Evolutionary conservation across 768 basidiomycete species (phyloP).

Genomic region (Naganishia onofrii): DNA sequence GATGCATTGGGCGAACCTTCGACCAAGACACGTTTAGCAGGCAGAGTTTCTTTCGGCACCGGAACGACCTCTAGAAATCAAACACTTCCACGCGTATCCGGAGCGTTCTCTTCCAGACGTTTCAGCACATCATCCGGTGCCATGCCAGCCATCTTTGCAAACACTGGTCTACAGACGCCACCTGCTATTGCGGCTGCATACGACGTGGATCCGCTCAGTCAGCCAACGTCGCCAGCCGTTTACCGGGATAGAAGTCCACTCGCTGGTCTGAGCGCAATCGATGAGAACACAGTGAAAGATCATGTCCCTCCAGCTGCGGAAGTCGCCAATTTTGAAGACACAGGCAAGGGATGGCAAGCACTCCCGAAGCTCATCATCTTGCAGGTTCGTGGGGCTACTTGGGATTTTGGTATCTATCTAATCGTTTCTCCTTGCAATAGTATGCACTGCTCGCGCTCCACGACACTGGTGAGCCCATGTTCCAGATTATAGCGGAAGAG

Average conservation of each 20-base stretch:
- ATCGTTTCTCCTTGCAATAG: background rate
- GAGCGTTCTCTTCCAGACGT: slow-evolving; percentile 34
- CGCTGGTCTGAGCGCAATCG: slow-evolving; percentile 40
- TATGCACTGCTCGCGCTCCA: slow-evolving; percentile 33
- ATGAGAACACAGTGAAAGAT: slow-evolving; percentile 52
- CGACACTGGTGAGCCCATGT: slow-evolving; percentile 1
- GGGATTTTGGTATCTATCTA: background rate
- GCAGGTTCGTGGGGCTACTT: slow-evolving; percentile 55
- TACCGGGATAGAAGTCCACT: slow-evolving; percentile 6
- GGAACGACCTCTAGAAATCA: slow-evolving; percentile 22
- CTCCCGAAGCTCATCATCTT: slow-evolving; percentile 80
- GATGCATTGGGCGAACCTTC: background rate
- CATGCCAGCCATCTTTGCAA: slow-evolving; percentile 75
- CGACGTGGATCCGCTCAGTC: slow-evolving; percentile 38
- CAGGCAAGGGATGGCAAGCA: slow-evolving; percentile 61
- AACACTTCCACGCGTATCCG: slow-evolving; percentile 1
- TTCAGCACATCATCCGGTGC: slow-evolving; percentile 47
- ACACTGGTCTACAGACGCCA: slow-evolving; percentile 76
- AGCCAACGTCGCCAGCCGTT: background rate
- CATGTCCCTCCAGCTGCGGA: background rate
- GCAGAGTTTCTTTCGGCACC: slow-evolving; percentile 4
- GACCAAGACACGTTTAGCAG: slow-evolving; percentile 6
- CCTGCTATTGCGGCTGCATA: slow-evolving; percentile 59
- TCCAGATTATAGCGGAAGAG: background rate
- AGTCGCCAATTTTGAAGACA: background rate